phyloP scores from a whole-genome alignment of 345 rosid genomes.

The Euclidium syriacum region DNA sequence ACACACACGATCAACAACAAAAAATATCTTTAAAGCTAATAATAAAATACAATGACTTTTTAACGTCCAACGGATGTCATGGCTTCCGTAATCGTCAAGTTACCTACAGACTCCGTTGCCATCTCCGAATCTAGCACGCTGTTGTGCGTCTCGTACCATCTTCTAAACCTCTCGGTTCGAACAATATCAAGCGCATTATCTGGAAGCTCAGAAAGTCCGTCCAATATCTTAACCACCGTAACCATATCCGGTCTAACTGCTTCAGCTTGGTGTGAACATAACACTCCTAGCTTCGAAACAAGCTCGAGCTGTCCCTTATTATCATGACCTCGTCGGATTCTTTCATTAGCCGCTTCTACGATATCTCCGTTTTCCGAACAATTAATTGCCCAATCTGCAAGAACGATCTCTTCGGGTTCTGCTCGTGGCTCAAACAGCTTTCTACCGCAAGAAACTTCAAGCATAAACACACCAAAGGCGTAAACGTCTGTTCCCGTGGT shows the following conservation, averaged over 20 bases:
- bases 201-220: conserved; percentile 14
- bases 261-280: conserved; percentile 26
- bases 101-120: neutral
- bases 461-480: conserved; percentile 43
- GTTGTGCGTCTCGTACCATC: neutral
- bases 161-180: neutral
- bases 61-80: conserved; percentile 4
- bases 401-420: conserved; percentile 33
- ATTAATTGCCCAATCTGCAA: conserved; percentile 38
- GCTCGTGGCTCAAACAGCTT: conserved; percentile 31
- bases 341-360: conserved; percentile 24
- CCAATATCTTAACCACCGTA: conserved; percentile 20
- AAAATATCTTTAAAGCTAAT: neutral
- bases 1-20: neutral
- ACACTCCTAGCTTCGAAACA: conserved; percentile 31
- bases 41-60: conserved; percentile 2
- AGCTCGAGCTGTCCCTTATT: conserved; percentile 19
- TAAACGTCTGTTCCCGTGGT: conserved; percentile 46
- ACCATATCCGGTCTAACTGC: conserved; percentile 29
- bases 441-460: conserved; percentile 50
- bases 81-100: conserved; percentile 17
- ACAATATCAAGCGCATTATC: conserved; percentile 5
- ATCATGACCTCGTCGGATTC: neutral
- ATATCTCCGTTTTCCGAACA: conserved; percentile 34
- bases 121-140: neutral